phyloP scores from a whole-genome alignment of 225 moss, liverwort and hornwort genomes.

The Marchantia polymorpha region DNA sequence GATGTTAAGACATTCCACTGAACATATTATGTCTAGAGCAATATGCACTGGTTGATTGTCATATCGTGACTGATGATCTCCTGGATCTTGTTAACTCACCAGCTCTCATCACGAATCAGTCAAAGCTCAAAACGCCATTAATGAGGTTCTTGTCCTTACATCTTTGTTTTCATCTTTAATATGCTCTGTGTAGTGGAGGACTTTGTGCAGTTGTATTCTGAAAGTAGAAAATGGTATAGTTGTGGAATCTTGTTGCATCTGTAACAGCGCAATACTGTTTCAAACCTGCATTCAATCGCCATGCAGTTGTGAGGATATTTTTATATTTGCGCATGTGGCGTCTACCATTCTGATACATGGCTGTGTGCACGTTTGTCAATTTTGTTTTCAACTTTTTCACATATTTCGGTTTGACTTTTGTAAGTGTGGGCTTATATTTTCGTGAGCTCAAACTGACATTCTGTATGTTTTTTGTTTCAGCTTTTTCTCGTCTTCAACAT shows the following conservation, averaged over 20 bases:
- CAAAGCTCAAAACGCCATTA: slow-evolving; percentile 78
- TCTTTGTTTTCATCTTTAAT: background rate
- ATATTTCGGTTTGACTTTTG: background rate
- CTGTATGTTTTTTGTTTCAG: slow-evolving; percentile 20
- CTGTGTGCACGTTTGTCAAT: background rate
- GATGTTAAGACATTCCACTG: background rate
- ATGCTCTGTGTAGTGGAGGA: background rate
- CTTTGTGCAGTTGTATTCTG: background rate
- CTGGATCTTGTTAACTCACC: slow-evolving; percentile 27
- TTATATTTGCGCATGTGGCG: background rate
- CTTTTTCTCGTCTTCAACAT: slow-evolving; percentile 70
- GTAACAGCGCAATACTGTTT: background rate
- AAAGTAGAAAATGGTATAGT: background rate
- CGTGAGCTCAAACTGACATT: background rate
- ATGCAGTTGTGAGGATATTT: background rate
- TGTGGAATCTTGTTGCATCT: background rate
- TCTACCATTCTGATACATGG: background rate
- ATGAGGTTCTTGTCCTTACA: slow-evolving; percentile 40
- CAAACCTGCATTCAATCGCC: no score
- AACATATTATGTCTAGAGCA: no score
- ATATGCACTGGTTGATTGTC: background rate
- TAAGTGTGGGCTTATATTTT: background rate
- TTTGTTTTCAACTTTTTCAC: background rate
- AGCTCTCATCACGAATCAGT: slow-evolving; percentile 84
- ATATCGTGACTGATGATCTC: background rate